phyloP scores from a whole-genome alignment of 352 stramenopile species.

The Pythium angustatum region DNA sequence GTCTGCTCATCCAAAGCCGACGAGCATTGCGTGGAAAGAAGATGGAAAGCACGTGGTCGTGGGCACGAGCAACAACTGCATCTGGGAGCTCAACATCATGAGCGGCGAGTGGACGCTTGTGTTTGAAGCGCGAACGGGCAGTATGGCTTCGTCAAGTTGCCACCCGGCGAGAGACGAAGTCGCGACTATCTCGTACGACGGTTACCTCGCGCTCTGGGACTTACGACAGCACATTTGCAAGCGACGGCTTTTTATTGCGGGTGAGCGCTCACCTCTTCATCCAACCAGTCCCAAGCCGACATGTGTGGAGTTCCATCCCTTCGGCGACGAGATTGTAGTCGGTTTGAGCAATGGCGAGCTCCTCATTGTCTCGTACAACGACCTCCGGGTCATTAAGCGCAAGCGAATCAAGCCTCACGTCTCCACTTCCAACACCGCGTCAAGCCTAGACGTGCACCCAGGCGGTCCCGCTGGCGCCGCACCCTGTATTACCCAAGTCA shows the following conservation, averaged over 20 bases:
- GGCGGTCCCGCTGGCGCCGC: conserved; percentile 9
- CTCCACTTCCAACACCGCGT: background rate
- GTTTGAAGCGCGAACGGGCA: conserved; percentile 52
- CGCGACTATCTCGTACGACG: conserved; percentile 49
- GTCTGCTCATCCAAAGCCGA: conserved; percentile 39
- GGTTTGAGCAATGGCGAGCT: conserved; percentile 56
- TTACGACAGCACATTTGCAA: conserved; percentile 42
- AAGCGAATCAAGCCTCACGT: conserved; percentile 45
- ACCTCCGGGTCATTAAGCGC: conserved; percentile 40
- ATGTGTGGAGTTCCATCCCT: conserved; percentile 59
- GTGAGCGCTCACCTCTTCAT: conserved; percentile 8
- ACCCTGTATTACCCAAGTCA: conserved; percentile 40
- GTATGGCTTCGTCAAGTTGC: conserved; percentile 34
- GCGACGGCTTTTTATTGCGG: conserved; percentile 36
- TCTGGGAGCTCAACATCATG: conserved; percentile 60
- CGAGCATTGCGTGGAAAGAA: conserved; percentile 57
- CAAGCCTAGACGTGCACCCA: conserved; percentile 17
- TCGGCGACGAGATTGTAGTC: conserved; percentile 52
- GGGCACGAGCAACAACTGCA: conserved; percentile 54
- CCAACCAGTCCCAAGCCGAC: conserved; percentile 32
- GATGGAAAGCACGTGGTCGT: conserved; percentile 54
- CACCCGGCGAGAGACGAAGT: conserved; percentile 52
- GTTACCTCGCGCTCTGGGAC: conserved; percentile 60
- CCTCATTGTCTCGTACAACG: conserved; percentile 45
- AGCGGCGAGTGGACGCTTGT: conserved; percentile 51